Evolutionary conservation across 305 asterid species (phyloP), one percentile per base, ranked within the genome.

Genomic region (Fraxinus greggii): DNA sequence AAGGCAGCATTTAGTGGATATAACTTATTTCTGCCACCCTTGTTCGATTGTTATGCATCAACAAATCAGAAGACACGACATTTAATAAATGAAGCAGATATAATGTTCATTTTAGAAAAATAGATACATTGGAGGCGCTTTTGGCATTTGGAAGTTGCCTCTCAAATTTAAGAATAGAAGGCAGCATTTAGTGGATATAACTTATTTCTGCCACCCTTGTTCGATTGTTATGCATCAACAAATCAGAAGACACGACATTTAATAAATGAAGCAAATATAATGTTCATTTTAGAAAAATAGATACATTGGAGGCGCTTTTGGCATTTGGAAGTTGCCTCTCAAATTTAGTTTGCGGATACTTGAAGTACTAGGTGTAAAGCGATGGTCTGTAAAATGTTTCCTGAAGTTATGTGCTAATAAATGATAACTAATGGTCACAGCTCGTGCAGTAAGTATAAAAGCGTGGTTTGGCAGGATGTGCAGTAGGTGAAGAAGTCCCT

Each of bases 261-360:
- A 67, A 67, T 10, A 67, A 67, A 21, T 36, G 40, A 61, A 15
- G 63, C 38, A 21, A 74, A 29, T 54, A 61, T 73, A 42, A 56
- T 42, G 77, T 79, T 84, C 81, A 40, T 36, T 85, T 33, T 48
- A 28, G 78, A 42, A 82, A 78, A 31, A 40, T 54, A 54, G 78
- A 72, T 76, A 56, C 63, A 28, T 59, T 45, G 76, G 73, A 83
- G 74, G 61, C 28, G 54, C 78, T 26, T 40, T 51, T 67, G 26
- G 31, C 36, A 17, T 59, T 59, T 59, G 12, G 10, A 59, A 59
- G 33, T 24, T 24, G 17, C n/a, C 33, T 26, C 35, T 10, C 51
- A 42, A 42, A 42, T 42, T 48, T 48, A 61, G 28, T 48, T n/a
- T 29, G 3, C 32, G 8, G 40, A 77, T 75, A 79, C 29, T 42